Evolutionary conservation across 768 basidiomycete genomes (phyloP).

Genomic region (Tulasnella sp.): DNA sequence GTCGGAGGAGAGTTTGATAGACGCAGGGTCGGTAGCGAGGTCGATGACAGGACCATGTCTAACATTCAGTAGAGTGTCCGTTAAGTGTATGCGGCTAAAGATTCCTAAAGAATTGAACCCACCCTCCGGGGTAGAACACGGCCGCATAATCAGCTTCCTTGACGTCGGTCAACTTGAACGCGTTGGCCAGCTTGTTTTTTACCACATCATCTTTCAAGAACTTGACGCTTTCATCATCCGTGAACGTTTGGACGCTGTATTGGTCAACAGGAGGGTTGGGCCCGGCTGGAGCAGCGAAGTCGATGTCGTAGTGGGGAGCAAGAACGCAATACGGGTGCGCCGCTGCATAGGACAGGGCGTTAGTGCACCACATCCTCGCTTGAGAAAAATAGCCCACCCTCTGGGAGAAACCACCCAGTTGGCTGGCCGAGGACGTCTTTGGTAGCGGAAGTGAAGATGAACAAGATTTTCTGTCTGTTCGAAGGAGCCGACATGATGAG

Average conservation of each 20-base stretch:
- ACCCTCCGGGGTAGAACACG: conserved; percentile 70
- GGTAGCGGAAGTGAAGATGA: conserved; percentile 65
- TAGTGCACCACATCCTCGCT: neutral
- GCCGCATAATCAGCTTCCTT: conserved; percentile 56
- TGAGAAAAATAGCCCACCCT: conserved; percentile 30
- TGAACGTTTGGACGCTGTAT: conserved; percentile 45
- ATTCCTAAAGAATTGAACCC: conserved; percentile 13
- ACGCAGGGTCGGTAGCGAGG: conserved; percentile 49
- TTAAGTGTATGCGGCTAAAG: neutral
- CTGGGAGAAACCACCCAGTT: conserved; percentile 54
- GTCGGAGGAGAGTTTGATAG: conserved; percentile 50
- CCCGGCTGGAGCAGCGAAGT: conserved; percentile 53
- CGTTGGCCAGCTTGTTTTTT: conserved; percentile 45
- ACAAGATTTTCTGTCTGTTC: conserved; percentile 39
- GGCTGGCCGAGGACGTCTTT: conserved; percentile 38
- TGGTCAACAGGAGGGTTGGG: conserved; percentile 65
- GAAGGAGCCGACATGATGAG: neutral
- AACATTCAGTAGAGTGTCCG: neutral
- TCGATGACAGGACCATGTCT: conserved; percentile 67
- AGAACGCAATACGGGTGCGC: conserved; percentile 64
- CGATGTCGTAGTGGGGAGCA: conserved; percentile 43
- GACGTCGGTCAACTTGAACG: conserved; percentile 56
- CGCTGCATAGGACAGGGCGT: conserved; percentile 28
- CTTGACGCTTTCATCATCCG: conserved; percentile 46
- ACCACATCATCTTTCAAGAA: conserved; percentile 54